Evolutionary conservation across 78 protist genomes (phyloP).

Genomic region (Emiliania huxleyi): DNA sequence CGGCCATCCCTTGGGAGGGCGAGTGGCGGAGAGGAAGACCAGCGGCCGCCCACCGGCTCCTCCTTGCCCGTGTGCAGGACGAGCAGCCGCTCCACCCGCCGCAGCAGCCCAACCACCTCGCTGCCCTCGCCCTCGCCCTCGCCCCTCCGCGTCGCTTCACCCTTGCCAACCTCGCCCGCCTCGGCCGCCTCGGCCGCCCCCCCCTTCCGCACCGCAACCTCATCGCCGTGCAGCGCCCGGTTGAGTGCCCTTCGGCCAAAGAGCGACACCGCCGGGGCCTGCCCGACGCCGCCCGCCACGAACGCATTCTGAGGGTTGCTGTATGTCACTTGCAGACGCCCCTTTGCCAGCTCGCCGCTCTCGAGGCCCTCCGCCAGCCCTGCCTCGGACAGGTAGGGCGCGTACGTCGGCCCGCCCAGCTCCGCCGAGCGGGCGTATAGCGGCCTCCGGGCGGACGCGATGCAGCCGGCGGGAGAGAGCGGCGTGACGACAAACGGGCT

Average conservation of each 20-base stretch:
- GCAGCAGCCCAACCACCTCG: background rate
- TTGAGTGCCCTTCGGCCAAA: background rate
- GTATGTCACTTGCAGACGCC: background rate
- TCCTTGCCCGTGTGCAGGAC: background rate
- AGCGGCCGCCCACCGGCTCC: background rate
- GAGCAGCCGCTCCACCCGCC: background rate
- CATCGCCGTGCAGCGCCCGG: slow-evolving; percentile 51
- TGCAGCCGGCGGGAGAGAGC: background rate
- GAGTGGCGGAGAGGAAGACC: too few relatives aligned
- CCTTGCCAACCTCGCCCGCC: too few relatives aligned
- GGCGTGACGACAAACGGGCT: background rate
- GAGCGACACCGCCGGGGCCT: background rate
- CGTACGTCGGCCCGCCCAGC: background rate
- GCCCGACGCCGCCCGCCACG: background rate
- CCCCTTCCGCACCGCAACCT: background rate
- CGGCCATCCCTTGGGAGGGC: background rate
- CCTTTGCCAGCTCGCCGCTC: background rate
- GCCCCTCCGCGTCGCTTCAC: background rate
- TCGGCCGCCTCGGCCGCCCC: background rate
- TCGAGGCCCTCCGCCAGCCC: background rate
- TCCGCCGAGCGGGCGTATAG: background rate
- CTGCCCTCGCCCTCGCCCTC: background rate
- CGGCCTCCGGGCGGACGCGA: background rate
- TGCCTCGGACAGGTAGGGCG: background rate
- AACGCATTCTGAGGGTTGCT: background rate